Evolutionary conservation across 2,329 filamentous ascomycete genomes (phyloP), one percentile per base, ranked within the genome.

Genomic region (Cephalotrichum gorgonifer): DNA sequence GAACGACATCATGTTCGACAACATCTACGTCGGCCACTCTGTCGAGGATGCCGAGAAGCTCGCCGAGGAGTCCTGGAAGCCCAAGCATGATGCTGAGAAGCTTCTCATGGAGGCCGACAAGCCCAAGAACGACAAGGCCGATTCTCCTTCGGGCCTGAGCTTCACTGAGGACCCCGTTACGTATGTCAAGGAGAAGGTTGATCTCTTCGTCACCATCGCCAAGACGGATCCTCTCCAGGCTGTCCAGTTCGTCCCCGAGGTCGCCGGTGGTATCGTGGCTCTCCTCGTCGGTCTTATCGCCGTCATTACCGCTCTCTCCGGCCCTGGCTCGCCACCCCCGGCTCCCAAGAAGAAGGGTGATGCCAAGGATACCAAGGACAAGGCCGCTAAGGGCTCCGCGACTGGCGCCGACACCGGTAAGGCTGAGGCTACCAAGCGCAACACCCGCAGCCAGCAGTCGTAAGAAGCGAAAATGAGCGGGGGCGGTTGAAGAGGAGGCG

Each of bases 1-100:
- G 74, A 95, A 83, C 68, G 86, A 96, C 65, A 97, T 98, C 60
- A 85, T 96, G 62, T 97, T 98, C 62, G 88, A 97, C 81, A 98
- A 98, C 83, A 94, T 98, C 77, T 98, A 97, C 81, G 89, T 98
- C 66, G 93, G 93, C 55, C 93, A 98, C 82, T 97, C 91, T 20
- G 68, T 93, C 58, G 88, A 88, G 64, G 93, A 98, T 58, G 93
- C 93, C 54, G 82, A 86, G 69, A 86, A 90, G 73, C 76, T 98
- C 63, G 86, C 88, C 60, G 78, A 85, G 56, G 88, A 95, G 78
- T 88, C 88, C 49, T 98, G 90, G 68, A 84, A 88, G 63, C 71
- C 88, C 72, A 98, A 98, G 86, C 77, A 83, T 66, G 75, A 82
- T 50, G 73, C 87, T 47, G 93, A 98, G 76, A 78, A 85, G 75